phyloP scores from a whole-genome alignment of 192 early-diverging fungal genomes.

The Gamsiella multidivaricata region DNA sequence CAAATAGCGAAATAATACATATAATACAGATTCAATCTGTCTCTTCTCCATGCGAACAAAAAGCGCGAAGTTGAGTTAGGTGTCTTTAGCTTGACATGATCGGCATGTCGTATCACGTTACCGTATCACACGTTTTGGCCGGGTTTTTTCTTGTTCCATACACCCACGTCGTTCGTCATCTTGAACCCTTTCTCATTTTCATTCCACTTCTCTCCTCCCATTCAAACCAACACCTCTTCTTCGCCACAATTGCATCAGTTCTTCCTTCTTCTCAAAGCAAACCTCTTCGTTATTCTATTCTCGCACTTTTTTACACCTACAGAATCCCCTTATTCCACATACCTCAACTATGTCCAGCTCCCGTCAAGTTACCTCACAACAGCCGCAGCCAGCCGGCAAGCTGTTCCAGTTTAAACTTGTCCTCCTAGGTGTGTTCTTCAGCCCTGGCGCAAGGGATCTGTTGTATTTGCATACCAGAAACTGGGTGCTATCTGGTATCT shows the following conservation, averaged over 20 bases:
- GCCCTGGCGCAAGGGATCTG: too few relatives aligned
- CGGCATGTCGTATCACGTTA: too few relatives aligned
- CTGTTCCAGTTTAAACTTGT: constrained; percentile 95
- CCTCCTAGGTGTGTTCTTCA: constrained; percentile 85
- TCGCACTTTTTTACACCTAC: not conserved
- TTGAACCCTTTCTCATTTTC: not conserved
- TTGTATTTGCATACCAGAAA: too few relatives aligned
- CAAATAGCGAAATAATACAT: not conserved
- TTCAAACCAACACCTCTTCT: not conserved
- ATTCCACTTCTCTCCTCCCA: not conserved
- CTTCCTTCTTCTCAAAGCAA: not conserved
- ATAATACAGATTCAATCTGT: not conserved
- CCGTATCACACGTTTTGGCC: too few relatives aligned
- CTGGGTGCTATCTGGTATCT: too few relatives aligned
- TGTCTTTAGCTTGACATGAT: too few relatives aligned
- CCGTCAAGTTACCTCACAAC: constrained; percentile 28
- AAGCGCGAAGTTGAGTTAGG: too few relatives aligned
- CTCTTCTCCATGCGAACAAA: not conserved
- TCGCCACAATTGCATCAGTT: not conserved
- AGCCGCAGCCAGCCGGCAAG: constrained; percentile 64
- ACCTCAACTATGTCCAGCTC: constrained; percentile 32
- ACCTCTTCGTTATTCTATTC: too few relatives aligned
- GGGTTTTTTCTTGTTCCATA: too few relatives aligned
- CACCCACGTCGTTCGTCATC: not conserved
- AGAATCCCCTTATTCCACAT: not conserved